Evolutionary conservation across 176 grass and related monocot genomes (phyloP).

Genomic region (Otatea glauca): DNA sequence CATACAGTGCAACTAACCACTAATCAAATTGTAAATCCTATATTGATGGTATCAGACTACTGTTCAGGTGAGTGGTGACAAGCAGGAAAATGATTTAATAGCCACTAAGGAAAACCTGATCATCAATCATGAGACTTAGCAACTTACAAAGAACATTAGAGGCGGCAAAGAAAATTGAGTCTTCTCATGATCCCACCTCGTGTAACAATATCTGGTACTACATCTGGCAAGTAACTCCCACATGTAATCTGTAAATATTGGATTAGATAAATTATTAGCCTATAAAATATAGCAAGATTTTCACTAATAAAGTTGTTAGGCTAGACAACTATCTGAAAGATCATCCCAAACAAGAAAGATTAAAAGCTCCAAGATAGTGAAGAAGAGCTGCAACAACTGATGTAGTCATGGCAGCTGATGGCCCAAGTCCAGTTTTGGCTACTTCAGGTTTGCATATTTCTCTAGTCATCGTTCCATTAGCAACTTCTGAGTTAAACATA

Average conservation of each 20-base stretch:
- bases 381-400: slow-evolving; percentile 82
- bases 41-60: background rate
- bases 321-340: slow-evolving; percentile 18
- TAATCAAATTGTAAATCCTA: slow-evolving; percentile 20
- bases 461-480: slow-evolving; percentile 59
- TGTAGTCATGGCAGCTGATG: slow-evolving; percentile 97
- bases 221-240: slow-evolving; percentile 57
- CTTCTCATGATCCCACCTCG: too few relatives aligned
- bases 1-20: background rate
- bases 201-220: slow-evolving; percentile 67
- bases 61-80: background rate
- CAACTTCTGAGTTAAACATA: slow-evolving; percentile 74
- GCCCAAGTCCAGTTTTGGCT: slow-evolving; percentile 98
- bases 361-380: slow-evolving; percentile 89
- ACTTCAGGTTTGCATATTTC: slow-evolving; percentile 92
- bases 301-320: background rate
- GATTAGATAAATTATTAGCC: slow-evolving; percentile 31
- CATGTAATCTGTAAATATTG: slow-evolving; percentile 58
- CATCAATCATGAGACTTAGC: slow-evolving; percentile 28
- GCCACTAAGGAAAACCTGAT: background rate
- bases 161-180: too few relatives aligned
- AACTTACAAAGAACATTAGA: slow-evolving; percentile 85
- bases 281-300: background rate
- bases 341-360: slow-evolving; percentile 57
- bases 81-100: slow-evolving; percentile 17